phyloP scores from a whole-genome alignment of 2,329 filamentous ascomycete species.

The Aspergillus caelatus region DNA sequence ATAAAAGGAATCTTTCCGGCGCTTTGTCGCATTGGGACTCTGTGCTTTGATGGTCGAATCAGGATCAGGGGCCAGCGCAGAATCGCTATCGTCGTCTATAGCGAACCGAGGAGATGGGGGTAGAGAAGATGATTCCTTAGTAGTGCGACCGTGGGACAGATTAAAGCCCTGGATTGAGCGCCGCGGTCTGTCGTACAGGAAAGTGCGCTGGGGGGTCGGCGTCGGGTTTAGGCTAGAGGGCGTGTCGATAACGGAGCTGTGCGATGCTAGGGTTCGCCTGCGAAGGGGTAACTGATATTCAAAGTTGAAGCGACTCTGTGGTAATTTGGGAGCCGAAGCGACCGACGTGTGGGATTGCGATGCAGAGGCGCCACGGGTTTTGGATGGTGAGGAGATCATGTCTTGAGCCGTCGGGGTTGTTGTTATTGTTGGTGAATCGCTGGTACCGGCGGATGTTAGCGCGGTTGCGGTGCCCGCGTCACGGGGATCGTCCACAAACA shows the following conservation, averaged over 20 bases:
- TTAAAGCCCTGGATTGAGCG: constrained; percentile 33
- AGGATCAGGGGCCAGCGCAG: constrained; percentile 26
- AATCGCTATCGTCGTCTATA: constrained; percentile 19
- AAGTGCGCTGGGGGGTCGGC: constrained; percentile 50
- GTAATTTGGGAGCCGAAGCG: constrained; percentile 20
- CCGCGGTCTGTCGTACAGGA: constrained; percentile 38
- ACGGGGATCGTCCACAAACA: constrained; percentile 30
- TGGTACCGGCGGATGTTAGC: constrained; percentile 25
- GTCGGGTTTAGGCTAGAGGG: constrained; percentile 31
- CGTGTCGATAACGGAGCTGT: constrained; percentile 8
- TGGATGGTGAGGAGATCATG: constrained; percentile 7
- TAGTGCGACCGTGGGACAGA: constrained; percentile 20
- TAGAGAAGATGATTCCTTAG: constrained; percentile 23
- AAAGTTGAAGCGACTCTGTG: constrained; percentile 28
- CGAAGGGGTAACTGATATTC: constrained; percentile 26
- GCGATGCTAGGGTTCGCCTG: constrained; percentile 25
- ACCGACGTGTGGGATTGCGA: constrained; percentile 41
- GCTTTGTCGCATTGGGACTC: constrained; percentile 34
- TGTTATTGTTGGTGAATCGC: constrained; percentile 1
- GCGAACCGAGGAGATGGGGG: constrained; percentile 17
- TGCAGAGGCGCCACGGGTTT: constrained; percentile 25
- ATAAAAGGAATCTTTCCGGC: constrained; percentile 28
- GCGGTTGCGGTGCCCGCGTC: constrained; percentile 31
- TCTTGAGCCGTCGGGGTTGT: constrained; percentile 13
- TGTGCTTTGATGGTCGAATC: constrained; percentile 27